Base-by-base conservation (phyloP, 2,329 filamentous ascomycete genomes). In the Fusarium keratoplasticum region DNA sequence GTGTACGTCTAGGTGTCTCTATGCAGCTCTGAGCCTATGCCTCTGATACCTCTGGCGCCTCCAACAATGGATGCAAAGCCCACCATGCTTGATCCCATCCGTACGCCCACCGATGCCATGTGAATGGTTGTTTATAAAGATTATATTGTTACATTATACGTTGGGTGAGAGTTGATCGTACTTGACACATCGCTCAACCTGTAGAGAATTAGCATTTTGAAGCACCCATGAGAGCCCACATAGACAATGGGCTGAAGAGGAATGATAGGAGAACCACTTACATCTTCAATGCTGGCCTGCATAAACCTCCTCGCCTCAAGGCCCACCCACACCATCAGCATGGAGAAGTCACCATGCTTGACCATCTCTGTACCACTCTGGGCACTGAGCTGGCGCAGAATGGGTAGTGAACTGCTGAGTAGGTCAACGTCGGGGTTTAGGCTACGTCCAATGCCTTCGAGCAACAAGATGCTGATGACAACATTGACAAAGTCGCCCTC, bases 401-500 rank as follows among this genome's bases (percentile, higher is more conserved):
- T 98, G 0, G 96, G 96, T 58, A 99, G 86, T 9, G 95, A 95
- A 79, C 94, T 95, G 79, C 86, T 88, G 74, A 99, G 92, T 14
- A 99, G 86, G 83, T 99, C 96, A 55, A 98, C 86, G 62, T 96
- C 88, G 0, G 96, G 96, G 81, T 98, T 93, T 18, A 99, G 84
- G 68, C 88, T 94, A 70, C 96, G 89, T 0, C 96, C 96, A 78
- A 98, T 99, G 8, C 96, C 96, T 81, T 99, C 96, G 2, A 99
- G 87, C 3, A 99, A 87, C 36, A 99, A 85, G 62, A 98, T 98
- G 69, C 95, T 97, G 67, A 99, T 93, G 33, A 99, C 96, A 6
- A 99, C 96, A 80, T 99, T 99, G 80, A 99, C 95, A 80, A 98
- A 99, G 81, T 99, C 96, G 10, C 96, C 96, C 83, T 99, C 96